phyloP scores from a whole-genome alignment of 2,329 filamentous ascomycete genomes.

The Sporothrix brasiliensis region DNA sequence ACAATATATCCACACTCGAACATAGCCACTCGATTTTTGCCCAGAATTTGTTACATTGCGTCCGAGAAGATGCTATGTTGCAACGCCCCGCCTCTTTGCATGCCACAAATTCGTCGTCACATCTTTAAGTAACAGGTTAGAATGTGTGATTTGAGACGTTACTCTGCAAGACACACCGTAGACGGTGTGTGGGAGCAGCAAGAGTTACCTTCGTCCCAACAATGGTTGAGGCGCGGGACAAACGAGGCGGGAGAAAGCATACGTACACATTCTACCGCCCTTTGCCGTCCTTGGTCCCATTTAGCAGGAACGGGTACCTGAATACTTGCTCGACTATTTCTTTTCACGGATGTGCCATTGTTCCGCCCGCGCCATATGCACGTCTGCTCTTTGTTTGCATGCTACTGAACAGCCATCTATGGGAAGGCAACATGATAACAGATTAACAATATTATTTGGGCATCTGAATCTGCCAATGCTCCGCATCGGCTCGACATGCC shows the following conservation, averaged over 20 bases:
- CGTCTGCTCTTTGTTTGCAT: no score
- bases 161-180: background rate
- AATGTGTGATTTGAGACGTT: background rate
- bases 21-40: no score
- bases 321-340: background rate
- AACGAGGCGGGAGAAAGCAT: background rate
- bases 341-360: no score
- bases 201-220: background rate
- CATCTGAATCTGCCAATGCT: no score
- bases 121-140: no score
- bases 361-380: no score
- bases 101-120: background rate
- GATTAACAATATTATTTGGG: background rate
- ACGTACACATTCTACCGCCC: constrained; percentile 16
- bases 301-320: constrained; percentile 6
- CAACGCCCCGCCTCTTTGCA: background rate
- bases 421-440: background rate
- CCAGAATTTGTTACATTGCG: no score
- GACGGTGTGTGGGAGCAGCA: no score
- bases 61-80: background rate
- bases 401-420: constrained; percentile 11
- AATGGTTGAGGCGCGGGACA: background rate
- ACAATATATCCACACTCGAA: no score
- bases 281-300: constrained; percentile 1
- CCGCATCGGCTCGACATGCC: constrained; percentile 11